Evolutionary conservation across 495 filamentous ascomycete species (phyloP), one percentile per base, ranked within the genome.

Genomic region (Filosporella fistucella): DNA sequence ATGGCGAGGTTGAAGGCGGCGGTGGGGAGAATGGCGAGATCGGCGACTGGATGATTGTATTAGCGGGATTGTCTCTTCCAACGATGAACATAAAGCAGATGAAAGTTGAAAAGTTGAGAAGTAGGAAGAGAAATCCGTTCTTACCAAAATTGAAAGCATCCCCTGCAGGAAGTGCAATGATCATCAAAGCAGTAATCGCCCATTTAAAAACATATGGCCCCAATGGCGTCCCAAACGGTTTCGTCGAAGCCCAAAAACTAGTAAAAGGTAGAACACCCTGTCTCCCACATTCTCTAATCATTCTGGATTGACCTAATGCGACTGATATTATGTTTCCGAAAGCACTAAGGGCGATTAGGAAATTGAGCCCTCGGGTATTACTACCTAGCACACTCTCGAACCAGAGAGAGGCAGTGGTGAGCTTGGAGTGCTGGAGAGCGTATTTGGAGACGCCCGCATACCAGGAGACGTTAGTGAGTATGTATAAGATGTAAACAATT

Each of bases 141-240:
- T n/a, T n/a, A n/a, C n/a, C n/a, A 49, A 85, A 84, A 41, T 83
- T 79, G 63, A 85, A 86, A 11, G 80, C 81, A 62, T 85, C 81
- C 5, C 82, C 82, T 2, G 80, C 79, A 0, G 81, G 82, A 3
- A 80, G 81, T 1, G 79, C 81, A 0, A 85, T 53, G 18, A 85
- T 84, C 77, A 85, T 81, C 30, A 86, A 34, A 5, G 81, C 42
- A 0, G 81, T 86, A 30, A 83, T 48, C 1, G 54, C 42, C 72
- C 76, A 86, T 53, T 81, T 76, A 3, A 85, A 26, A 10, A 73
- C 30, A 56, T 82, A 83, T 0, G 81, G 78, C 0, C 73, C 80
- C 0, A 82, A 48, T 0, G 81, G 80, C 3, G 79, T 85, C 23
- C 77, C 77, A 47, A 84, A 84, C 0, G 82, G 82, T 8, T 68